Base-by-base conservation (phyloP, 352 stramenopile genomes). In the Globisporangium orthogonon region DNA sequence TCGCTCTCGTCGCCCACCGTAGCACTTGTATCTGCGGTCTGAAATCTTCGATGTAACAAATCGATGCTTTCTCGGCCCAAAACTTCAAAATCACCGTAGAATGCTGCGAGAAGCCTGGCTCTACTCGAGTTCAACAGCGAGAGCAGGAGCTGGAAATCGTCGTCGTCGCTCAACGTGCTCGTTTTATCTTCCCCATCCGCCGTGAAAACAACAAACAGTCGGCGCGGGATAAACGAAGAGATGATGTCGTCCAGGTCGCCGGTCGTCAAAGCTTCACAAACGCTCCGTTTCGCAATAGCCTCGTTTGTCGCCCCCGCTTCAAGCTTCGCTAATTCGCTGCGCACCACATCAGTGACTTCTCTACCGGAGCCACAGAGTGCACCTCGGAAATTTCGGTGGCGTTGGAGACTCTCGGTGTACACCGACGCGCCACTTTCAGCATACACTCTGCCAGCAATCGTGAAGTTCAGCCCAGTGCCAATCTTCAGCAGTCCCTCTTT, bases 381-480 rank as follows among this genome's bases (percentile, higher is more conserved):
- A 10, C 52, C 49, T 14, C 60, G 59, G 33, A 79, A 75, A 9
- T 41, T 33, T 15, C 62, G 63, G 13, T 70, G 61, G 29, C 63
- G 61, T 49, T 67, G 52, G 44, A 65, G 62, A 35, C 40, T 18
- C 23, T 57, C 35, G 0, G 79, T 54, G 56, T 73, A 89, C 43
- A 65, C 46, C 14, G 33, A 47, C 6, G 70, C 37, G 43, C 66
- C 61, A 9, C 62, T 52, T 29, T 70, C 65, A 28, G 64, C 65
- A 55, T 92, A 90, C 3, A 92, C 68, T 65, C 78, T 71, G n/a
- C 82, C 82, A 31, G 74, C 70, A 23, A 91, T 76, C 41, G 77
- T 89, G 45, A 86, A 88, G 50, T 91, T 86, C 15, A 70, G 50
- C 1, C 83, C 83, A 0, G 74, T 87, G n/a, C 83, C 83, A 50